Conservation (phyloP, 805 yeast species). For the Limtongia smithiae region DNA sequence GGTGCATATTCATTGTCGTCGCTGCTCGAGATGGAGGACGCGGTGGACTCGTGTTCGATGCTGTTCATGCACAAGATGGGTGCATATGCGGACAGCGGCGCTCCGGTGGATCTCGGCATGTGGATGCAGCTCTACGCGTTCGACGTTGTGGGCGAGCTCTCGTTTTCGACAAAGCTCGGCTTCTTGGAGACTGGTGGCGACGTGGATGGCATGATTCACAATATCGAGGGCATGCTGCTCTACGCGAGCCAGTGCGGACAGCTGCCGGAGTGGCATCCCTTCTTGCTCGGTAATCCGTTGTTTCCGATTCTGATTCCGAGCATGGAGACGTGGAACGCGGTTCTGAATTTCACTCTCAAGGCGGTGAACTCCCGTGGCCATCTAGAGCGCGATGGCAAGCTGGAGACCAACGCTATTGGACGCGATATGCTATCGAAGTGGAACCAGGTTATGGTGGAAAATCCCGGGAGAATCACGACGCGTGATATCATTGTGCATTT, state of each 20-base stretch:
- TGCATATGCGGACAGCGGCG: not conserved
- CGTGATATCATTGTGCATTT: not conserved
- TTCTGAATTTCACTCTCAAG: not conserved
- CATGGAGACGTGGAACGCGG: constrained; percentile 5
- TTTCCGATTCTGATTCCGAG: constrained; percentile 1
- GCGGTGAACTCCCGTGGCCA: constrained; percentile 3
- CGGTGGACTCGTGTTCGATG: constrained; percentile 1
- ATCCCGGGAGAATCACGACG: constrained; percentile 1
- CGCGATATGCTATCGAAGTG: constrained; percentile 4
- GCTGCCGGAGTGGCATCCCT: not conserved
- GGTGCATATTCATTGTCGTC: constrained; percentile 2
- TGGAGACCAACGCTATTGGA: not conserved
- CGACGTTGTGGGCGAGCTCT: constrained; percentile 8
- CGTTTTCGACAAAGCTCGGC: constrained; percentile 1
- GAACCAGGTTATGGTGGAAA: not conserved
- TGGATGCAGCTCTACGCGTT: constrained; percentile 8
- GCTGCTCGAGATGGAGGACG: constrained; percentile 4
- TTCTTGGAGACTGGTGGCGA: constrained; percentile 8
- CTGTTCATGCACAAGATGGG: not conserved
- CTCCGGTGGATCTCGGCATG: not conserved
- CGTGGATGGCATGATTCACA: constrained; percentile 4
- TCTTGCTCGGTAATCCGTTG: constrained; percentile 3
- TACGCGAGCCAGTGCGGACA: not conserved
- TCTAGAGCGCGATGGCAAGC: not conserved
- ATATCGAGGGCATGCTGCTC: not conserved